Conservation (phyloP, 768 basidiomycete genomes). For the Mycena latifolia region DNA sequence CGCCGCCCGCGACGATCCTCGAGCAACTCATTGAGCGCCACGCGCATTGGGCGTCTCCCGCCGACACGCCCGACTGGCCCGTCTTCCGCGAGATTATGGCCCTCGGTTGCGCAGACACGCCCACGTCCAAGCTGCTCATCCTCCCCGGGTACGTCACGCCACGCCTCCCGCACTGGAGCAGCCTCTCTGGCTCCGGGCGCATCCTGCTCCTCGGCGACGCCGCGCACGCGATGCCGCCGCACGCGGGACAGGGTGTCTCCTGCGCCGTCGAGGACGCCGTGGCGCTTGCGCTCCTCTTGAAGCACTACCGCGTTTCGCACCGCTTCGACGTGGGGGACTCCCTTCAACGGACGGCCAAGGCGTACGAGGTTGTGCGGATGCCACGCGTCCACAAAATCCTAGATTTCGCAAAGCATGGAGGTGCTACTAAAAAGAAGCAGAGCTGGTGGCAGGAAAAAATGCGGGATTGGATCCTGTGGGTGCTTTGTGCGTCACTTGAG, state of each 20-base stretch:
- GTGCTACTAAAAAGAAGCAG: constrained; percentile 47
- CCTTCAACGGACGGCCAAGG: constrained; percentile 40
- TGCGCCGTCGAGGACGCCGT: constrained; percentile 56
- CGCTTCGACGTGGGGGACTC: constrained; percentile 33
- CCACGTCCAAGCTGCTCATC: constrained; percentile 40
- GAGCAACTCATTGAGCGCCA: constrained; percentile 47
- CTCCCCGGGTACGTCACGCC: constrained; percentile 53
- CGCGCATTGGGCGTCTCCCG: constrained; percentile 50
- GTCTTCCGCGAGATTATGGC: constrained; percentile 45
- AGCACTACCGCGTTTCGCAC: constrained; percentile 43
- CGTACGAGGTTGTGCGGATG: constrained; percentile 51
- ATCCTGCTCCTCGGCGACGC: constrained; percentile 58
- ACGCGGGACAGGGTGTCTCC: constrained; percentile 56
- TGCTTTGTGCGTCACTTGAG: constrained; percentile 44
- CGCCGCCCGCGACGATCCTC: constrained; percentile 40
- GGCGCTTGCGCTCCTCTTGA: constrained; percentile 49
- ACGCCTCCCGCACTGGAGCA: constrained; percentile 51
- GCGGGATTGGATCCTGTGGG: constrained; percentile 48
- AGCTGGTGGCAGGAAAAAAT: constrained; percentile 46
- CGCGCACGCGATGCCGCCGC: constrained; percentile 58
- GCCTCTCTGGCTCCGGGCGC: constrained; percentile 44
- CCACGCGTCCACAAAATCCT: constrained; percentile 47
- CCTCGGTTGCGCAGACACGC: constrained; percentile 43
- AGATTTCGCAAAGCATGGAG: constrained; percentile 48
- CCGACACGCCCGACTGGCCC: constrained; percentile 40